Evolutionary conservation across 345 rosid species (phyloP).

Genomic region (Theobroma cacao): DNA sequence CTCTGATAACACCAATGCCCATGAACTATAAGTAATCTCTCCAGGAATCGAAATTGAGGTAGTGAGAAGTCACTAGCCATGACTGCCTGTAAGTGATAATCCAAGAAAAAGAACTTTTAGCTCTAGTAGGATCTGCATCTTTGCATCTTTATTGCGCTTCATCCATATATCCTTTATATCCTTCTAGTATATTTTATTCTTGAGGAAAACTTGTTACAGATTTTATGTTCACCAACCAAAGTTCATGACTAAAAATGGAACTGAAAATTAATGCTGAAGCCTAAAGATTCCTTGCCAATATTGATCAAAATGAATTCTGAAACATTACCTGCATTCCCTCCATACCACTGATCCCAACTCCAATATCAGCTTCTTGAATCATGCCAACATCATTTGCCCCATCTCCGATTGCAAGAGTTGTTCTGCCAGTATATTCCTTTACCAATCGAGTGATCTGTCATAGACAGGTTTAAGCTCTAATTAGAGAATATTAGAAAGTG

Average conservation of each 20-base stretch:
- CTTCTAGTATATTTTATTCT: background rate
- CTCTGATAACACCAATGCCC: slow-evolving; percentile 87
- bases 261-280: background rate
- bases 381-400: slow-evolving; percentile 90
- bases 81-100: slow-evolving; percentile 51
- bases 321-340: slow-evolving; percentile 83
- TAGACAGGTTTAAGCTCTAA: background rate
- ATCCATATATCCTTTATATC: too few species aligned
- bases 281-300: background rate
- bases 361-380: slow-evolving; percentile 97
- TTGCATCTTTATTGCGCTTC: background rate
- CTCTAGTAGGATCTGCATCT: background rate
- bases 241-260: background rate
- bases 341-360: slow-evolving; percentile 83
- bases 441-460: slow-evolving; percentile 67
- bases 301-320: background rate
- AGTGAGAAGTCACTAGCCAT: slow-evolving; percentile 88
- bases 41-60: slow-evolving; percentile 70
- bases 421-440: slow-evolving; percentile 63
- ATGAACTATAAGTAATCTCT: slow-evolving; percentile 69
- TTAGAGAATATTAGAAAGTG: background rate
- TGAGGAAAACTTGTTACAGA: background rate
- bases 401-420: slow-evolving; percentile 78
- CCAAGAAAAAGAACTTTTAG: background rate
- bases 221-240: background rate